phyloP scores from a whole-genome alignment of 345 rosid genomes.

The Sapria himalayana region DNA sequence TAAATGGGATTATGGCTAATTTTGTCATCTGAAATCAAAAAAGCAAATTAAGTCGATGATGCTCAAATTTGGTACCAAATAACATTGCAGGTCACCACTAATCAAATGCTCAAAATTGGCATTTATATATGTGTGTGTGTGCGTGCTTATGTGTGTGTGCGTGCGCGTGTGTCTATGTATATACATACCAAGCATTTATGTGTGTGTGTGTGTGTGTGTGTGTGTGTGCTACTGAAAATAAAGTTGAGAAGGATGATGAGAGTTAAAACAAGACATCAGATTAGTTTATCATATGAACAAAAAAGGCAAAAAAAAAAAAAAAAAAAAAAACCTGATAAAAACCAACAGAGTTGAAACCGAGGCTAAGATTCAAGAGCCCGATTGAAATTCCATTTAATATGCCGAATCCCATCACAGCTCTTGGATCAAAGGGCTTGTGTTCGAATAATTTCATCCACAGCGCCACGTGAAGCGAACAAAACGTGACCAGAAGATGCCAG shows the following conservation, averaged over 20 bases:
- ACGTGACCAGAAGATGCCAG: slow-evolving; percentile 99
- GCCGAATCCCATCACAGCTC: slow-evolving; percentile 99
- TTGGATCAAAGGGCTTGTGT: slow-evolving; percentile 97
- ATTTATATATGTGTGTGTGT: too few species aligned
- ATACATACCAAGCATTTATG: too few species aligned
- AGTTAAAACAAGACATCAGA: slow-evolving; percentile 1
- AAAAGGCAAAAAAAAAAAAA: slow-evolving; percentile 7
- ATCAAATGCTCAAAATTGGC: too few species aligned
- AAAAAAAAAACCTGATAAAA: slow-evolving; percentile 67
- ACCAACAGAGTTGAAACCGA: slow-evolving; percentile 98
- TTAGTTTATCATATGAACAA: slow-evolving; percentile 1
- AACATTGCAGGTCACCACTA: too few species aligned
- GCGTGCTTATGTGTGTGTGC: too few species aligned
- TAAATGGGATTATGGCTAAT: slow-evolving; percentile 95
- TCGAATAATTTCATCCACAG: slow-evolving; percentile 92
- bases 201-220: too few species aligned
- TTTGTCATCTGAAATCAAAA: slow-evolving; percentile 67
- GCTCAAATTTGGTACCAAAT: too few species aligned
- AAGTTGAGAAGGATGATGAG: not conserved
- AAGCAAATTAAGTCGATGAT: too few species aligned
- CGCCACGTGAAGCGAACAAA: slow-evolving; percentile 98
- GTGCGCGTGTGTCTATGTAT: too few species aligned
- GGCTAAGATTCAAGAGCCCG: slow-evolving; percentile 88
- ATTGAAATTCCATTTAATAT: slow-evolving; percentile 91
- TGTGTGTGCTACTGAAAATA: too few species aligned